These are phyloP conservation scores for Solanum hybrid DNA, from an alignment of 305 asterid genomes.

Conservation along the genomic window DNA sequence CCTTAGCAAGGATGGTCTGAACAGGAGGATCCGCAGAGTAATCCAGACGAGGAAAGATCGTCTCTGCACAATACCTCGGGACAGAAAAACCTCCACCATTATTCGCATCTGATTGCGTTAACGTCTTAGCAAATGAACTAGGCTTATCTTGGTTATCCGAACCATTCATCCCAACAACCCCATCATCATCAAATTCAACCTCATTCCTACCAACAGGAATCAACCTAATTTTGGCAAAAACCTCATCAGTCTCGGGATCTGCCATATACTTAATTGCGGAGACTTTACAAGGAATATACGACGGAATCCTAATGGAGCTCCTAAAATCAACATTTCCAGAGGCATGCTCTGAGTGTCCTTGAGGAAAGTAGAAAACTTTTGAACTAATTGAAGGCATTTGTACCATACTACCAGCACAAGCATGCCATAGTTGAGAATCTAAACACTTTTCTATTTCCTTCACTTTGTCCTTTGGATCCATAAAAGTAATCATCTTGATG, in stretches of 20 bases:
- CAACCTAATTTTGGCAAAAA: constrained; percentile 46
- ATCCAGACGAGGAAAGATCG: constrained; percentile 74
- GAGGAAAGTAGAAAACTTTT: constrained; percentile 9
- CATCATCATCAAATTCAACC: constrained; percentile 29
- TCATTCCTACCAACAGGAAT: constrained; percentile 32
- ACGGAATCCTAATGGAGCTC: constrained; percentile 32
- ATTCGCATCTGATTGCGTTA: constrained; percentile 84
- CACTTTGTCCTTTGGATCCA: constrained; percentile 44
- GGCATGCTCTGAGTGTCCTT: constrained; percentile 49
- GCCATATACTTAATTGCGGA: constrained; percentile 55
- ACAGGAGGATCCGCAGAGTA: constrained; percentile 77
- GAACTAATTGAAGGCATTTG: constrained; percentile 8
- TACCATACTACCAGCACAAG: constrained; percentile 17
- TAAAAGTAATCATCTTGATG: constrained; percentile 45
- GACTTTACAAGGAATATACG: constrained; percentile 46
- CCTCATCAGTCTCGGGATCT: constrained; percentile 75
- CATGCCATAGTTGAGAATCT: constrained; percentile 17
- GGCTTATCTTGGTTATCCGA: constrained; percentile 54
- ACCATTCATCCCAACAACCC: constrained; percentile 15
- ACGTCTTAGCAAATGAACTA: constrained; percentile 65
- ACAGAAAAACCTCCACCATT: constrained; percentile 94
- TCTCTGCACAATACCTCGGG: constrained; percentile 88
- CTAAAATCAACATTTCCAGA: constrained; percentile 43
- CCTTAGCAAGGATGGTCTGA: constrained; percentile 76
- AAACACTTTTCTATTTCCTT: constrained; percentile 22